These are phyloP conservation scores for Huntiella bhutanensis DNA, from an alignment of 2,329 filamentous ascomycete genomes.

Conservation along the genomic window DNA sequence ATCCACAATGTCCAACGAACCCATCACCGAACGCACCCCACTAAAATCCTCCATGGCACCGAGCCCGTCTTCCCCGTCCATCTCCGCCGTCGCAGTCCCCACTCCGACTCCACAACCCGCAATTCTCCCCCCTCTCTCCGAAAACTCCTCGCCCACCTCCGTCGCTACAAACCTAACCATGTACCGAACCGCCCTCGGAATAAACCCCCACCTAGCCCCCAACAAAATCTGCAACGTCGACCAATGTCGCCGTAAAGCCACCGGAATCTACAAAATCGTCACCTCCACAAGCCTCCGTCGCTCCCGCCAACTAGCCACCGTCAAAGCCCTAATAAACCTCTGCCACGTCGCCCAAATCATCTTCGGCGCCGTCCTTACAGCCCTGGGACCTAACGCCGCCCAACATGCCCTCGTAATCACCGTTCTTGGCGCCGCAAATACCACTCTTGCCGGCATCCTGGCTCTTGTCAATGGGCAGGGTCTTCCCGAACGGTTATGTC, in stretches of 20 bases:
- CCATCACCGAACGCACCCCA: background rate
- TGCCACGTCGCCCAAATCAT: slow-evolving; percentile 27
- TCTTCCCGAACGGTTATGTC: slow-evolving; percentile 26
- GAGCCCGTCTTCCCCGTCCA: background rate
- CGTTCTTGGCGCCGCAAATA: slow-evolving; percentile 42
- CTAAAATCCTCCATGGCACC: background rate
- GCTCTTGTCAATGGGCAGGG: slow-evolving; percentile 35
- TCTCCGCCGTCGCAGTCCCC: background rate
- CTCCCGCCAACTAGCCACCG: slow-evolving; percentile 18
- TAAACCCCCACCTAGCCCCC: background rate
- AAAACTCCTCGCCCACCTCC: background rate
- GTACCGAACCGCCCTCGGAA: slow-evolving; percentile 7
- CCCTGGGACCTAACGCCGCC: slow-evolving; percentile 26
- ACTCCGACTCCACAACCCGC: background rate
- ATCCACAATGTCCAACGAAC: background rate
- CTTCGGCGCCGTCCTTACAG: slow-evolving; percentile 27
- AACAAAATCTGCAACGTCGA: background rate
- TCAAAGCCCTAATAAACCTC: slow-evolving; percentile 22
- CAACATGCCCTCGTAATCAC: slow-evolving; percentile 34
- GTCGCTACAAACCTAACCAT: slow-evolving; percentile 1
- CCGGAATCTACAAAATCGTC: slow-evolving; percentile 4
- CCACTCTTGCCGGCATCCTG: slow-evolving; percentile 40
- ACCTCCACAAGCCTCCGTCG: background rate
- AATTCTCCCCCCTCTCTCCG: background rate
- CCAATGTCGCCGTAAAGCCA: slow-evolving; percentile 5